Conservation (phyloP, 768 basidiomycete species). For the Boletales sp. region DNA sequence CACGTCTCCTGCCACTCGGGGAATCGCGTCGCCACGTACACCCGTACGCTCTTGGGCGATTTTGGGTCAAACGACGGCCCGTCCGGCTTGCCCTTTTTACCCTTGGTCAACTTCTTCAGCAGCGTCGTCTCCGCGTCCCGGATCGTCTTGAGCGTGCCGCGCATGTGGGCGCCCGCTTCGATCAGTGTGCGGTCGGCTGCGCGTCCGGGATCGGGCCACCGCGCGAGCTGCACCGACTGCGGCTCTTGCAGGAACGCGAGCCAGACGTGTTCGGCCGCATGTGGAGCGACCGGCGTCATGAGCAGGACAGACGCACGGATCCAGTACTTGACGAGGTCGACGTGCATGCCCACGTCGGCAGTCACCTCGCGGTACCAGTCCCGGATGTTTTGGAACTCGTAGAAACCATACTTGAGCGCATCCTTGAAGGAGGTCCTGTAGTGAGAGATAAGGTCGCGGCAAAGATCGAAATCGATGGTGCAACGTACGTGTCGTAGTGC, state of each 20-base stretch:
- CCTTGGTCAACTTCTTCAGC: conserved; percentile 77
- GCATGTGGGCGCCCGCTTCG: conserved; percentile 82
- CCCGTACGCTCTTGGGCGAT: conserved; percentile 75
- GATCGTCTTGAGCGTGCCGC: conserved; percentile 84
- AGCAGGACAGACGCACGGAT: conserved; percentile 78
- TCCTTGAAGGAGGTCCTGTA: conserved; percentile 91
- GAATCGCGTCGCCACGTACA: conserved; percentile 90
- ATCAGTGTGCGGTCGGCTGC: conserved; percentile 63
- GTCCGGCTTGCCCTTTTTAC: conserved; percentile 53
- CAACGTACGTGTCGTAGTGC: conserved; percentile 75
- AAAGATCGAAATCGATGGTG: not conserved
- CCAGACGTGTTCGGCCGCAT: conserved; percentile 93
- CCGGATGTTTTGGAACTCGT: conserved; percentile 86
- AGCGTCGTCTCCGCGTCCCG: conserved; percentile 81
- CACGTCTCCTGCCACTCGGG: conserved; percentile 92
- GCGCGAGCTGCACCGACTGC: conserved; percentile 75
- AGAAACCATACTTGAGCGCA: conserved; percentile 92
- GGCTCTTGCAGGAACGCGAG: conserved; percentile 65
- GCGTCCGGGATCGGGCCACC: conserved; percentile 69
- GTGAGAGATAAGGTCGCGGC: not conserved
- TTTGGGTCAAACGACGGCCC: conserved; percentile 74
- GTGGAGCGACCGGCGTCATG: conserved; percentile 84
- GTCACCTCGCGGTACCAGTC: conserved; percentile 98
- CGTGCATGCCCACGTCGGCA: conserved; percentile 86
- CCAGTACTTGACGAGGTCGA: conserved; percentile 82